Conservation (phyloP, 371 early-diverging fungal species). For the Mucor racemosus region DNA sequence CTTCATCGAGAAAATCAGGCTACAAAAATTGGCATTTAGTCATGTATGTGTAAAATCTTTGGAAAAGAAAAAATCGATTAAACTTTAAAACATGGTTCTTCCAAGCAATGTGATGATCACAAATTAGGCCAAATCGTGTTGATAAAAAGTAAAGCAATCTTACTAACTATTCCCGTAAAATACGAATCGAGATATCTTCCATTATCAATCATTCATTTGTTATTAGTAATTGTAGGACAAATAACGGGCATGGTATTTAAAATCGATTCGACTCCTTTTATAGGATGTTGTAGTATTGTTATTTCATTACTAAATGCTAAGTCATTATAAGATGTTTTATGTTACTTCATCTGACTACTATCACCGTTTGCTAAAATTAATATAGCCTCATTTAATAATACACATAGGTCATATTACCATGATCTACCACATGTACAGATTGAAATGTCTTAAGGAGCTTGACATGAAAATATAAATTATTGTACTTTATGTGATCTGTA, state of each 20-base stretch:
- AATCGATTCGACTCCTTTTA: too few species aligned
- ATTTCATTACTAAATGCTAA: too few species aligned
- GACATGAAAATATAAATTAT: background rate
- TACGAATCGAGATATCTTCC: background rate
- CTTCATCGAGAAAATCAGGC: background rate
- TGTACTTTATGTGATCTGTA: background rate
- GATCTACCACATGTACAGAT: background rate
- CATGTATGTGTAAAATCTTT: conserved; percentile 2
- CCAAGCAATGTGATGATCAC: background rate
- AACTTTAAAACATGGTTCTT: background rate
- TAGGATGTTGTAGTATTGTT: too few species aligned
- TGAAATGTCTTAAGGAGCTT: background rate
- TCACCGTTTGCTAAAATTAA: background rate
- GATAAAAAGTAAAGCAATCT: background rate
- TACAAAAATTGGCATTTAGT: background rate
- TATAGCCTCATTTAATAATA: too few species aligned
- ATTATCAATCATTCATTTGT: background rate
- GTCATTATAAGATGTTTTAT: too few species aligned
- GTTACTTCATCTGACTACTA: background rate
- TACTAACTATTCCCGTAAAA: background rate
- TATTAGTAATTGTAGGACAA: background rate
- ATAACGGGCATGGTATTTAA: too few species aligned
- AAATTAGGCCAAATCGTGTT: background rate
- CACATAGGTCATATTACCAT: background rate
- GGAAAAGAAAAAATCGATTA: background rate